Conservation (phyloP, 1,139 yeast species). For the Pichia sp. region DNA sequence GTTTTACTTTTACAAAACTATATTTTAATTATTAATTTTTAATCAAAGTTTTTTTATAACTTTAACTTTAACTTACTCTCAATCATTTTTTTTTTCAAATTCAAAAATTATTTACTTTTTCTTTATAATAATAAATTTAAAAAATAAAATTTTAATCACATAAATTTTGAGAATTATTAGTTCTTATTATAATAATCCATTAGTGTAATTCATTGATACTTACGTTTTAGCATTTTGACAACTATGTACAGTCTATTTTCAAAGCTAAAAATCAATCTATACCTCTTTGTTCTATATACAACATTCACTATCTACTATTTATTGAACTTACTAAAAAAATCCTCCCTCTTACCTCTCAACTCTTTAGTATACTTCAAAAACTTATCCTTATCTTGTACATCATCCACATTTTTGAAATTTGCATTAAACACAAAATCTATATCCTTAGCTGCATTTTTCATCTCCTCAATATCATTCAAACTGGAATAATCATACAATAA, state of each 20-base stretch:
- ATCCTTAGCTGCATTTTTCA: conserved; percentile 22
- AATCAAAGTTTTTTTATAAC: not conserved
- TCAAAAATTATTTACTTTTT: not conserved
- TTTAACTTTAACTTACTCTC: not conserved
- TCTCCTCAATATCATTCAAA: conserved; percentile 23
- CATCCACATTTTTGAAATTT: conserved; percentile 22
- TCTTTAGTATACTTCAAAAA: conserved; percentile 22
- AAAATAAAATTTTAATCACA: too few species aligned
- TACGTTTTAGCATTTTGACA: too few species aligned
- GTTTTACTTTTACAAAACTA: not conserved
- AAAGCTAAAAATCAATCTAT: too few species aligned
- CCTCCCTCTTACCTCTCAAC: conserved; percentile 25
- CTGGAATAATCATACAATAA: conserved; percentile 27
- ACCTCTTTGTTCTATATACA: not conserved
- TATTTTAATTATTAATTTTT: not conserved
- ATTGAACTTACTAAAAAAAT: conserved; percentile 22
- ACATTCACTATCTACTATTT: conserved; percentile 13
- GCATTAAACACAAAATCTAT: conserved; percentile 25
- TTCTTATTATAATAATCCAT: too few species aligned
- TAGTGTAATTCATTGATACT: too few species aligned
- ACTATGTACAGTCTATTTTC: too few species aligned
- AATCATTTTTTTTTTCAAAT: not conserved
- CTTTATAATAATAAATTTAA: too few species aligned
- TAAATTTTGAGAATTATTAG: too few species aligned
- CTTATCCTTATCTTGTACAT: conserved; percentile 22